Base-by-base conservation (phyloP, 805 yeast genomes). In the Wickerhamiella brachini region DNA sequence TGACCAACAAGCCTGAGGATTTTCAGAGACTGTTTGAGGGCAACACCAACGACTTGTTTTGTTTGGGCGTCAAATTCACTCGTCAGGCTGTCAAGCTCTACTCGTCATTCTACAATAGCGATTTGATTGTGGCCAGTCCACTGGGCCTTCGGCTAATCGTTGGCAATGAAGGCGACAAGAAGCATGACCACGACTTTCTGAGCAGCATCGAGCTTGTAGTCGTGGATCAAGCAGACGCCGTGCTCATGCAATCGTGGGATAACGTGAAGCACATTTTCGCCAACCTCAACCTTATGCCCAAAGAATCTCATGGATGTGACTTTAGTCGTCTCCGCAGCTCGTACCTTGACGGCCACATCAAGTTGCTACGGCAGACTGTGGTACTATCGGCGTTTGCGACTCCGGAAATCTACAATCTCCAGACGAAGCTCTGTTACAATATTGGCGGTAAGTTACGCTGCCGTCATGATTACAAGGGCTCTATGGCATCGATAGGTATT, bases 211-310 rank as follows among this genome's bases (percentile, higher is more conserved):
- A 93, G 65, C 65, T 93, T 3, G 66, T 83, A 48, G 68, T 89
- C 18, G 67, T 87, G 41, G 98, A 93, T 66, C 85, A 85, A 59
- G 79, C 93, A 12, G 88, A 88, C 61, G 85, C 87, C 29, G 72
- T 89, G 56, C 84, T 85, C 62, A 84, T 83, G 84, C 98, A 93
- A 67, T 87, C 89, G 62, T 84, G 97, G 89, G 83, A 83, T 38
- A 95, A 90, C 67, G 74, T 93, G 8, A 66, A 65, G 29, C 80
- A 81, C 15, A 67, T 83, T n/a, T 70, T 81, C 57, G 79, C 80
- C 55, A 80, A 82, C 62, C 57, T 88, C 51, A 88, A 89, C 66
- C 70, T 74, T 51, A 78, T 88, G 45, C 97, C 97, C 5, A 77
- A 78, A 55, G 78, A 82, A 48, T 80, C 84, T 56, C 88, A 80